These are phyloP conservation scores for Colletotrichum ledebouriae DNA, from an alignment of 2,329 filamentous ascomycete species.

Conservation along the genomic window DNA sequence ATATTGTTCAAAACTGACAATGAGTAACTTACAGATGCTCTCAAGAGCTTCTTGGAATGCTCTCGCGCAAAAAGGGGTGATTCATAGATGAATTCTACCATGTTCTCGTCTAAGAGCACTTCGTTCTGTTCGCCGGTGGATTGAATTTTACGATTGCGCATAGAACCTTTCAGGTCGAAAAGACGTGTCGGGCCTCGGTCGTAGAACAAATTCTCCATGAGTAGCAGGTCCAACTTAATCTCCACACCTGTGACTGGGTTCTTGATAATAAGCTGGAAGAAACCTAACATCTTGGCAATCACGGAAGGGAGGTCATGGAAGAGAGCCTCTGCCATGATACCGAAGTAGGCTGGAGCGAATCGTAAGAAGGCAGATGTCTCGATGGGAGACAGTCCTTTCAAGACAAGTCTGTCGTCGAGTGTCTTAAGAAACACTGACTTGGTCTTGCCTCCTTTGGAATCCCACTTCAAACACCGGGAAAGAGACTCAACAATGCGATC, in stretches of 20 bases:
- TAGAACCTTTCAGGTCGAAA: conserved; percentile 96
- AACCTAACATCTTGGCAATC: conserved; percentile 99
- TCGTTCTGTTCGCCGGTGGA: conserved; percentile 96
- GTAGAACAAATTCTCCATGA: conserved; percentile 99
- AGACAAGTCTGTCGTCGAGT: conserved; percentile 90
- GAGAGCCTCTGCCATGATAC: conserved; percentile 94
- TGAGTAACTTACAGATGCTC: conserved; percentile 72
- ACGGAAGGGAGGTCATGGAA: conserved; percentile 96
- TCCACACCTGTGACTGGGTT: conserved; percentile 92
- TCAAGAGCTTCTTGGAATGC: conserved; percentile 93
- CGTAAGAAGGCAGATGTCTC: conserved; percentile 95
- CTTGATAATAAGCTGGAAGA: conserved; percentile 98
- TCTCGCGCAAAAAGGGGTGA: conserved; percentile 95
- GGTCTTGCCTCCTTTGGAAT: conserved; percentile 97
- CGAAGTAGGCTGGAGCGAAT: conserved; percentile 97
- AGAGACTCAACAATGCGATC: conserved; percentile 96
- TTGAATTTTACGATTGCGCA: conserved; percentile 98
- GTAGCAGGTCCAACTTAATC: conserved; percentile 91
- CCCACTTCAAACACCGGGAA: conserved; percentile 96
- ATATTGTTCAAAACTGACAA: neutral
- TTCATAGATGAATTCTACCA: conserved; percentile 99
- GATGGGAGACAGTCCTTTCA: conserved; percentile 90
- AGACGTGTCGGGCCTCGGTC: conserved; percentile 90
- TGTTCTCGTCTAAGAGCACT: conserved; percentile 96
- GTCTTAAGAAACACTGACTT: conserved; percentile 98